Conservation (phyloP, 1,284 basidiomycete species). For the Schizopora paradoxa region DNA sequence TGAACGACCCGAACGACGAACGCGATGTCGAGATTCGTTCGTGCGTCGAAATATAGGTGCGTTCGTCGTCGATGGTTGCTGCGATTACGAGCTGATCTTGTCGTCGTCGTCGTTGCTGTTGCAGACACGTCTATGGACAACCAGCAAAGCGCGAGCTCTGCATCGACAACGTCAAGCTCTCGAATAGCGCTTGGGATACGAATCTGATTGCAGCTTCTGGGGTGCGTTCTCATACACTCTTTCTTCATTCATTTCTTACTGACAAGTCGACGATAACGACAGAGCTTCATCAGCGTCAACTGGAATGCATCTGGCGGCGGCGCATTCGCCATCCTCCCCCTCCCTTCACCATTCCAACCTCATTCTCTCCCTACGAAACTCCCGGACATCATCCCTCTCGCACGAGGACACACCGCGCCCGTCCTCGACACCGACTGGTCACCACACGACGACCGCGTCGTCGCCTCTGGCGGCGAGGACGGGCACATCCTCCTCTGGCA, state of each 20-base stretch:
- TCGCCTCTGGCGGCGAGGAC: conserved; percentile 91
- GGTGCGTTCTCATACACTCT: conserved; percentile 37
- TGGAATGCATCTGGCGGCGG: conserved; percentile 96
- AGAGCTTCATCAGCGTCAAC: conserved; percentile 88
- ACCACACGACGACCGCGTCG: conserved; percentile 87
- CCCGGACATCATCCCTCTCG: conserved; percentile 90
- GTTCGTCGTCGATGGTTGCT: conserved; percentile 10
- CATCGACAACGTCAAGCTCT: conserved; percentile 89
- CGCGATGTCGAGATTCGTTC: conserved; percentile 58
- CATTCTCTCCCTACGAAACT: conserved; percentile 69
- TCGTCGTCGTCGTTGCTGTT: neutral
- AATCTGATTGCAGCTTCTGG: conserved; percentile 87
- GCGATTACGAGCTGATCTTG: neutral
- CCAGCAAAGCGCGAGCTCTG: conserved; percentile 77
- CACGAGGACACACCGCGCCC: conserved; percentile 77
- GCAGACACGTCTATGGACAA: conserved; percentile 87
- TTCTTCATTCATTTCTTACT: conserved; percentile 4
- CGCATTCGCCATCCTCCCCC: conserved; percentile 88
- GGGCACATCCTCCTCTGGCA: conserved; percentile 91
- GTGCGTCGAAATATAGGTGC: conserved; percentile 54
- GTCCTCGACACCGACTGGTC: conserved; percentile 98
- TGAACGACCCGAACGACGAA: no score
- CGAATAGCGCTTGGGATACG: conserved; percentile 93
- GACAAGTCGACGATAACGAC: conserved; percentile 5
- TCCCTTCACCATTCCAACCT: conserved; percentile 68